Evolutionary conservation across 768 basidiomycete species (phyloP).

Genomic region (Auricularia cornea): DNA sequence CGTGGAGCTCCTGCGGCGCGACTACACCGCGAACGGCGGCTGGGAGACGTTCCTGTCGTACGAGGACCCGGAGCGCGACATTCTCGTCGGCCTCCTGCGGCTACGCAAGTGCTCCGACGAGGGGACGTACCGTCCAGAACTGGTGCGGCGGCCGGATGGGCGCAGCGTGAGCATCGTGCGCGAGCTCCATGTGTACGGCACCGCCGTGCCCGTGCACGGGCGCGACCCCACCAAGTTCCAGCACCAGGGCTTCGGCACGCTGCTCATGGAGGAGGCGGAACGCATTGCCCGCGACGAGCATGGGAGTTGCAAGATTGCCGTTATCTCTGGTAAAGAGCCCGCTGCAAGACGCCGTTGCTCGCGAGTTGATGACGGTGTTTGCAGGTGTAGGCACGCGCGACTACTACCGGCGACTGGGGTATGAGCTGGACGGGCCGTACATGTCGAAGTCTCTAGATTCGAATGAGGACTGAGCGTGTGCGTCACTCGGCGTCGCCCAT

Average conservation of each 20-base stretch:
- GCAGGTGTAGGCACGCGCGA: conserved; percentile 91
- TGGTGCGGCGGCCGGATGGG: conserved; percentile 51
- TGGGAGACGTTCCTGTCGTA: conserved; percentile 99
- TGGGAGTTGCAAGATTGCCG: conserved; percentile 90
- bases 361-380: background rate
- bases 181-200: conserved; percentile 96
- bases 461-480: too few relatives aligned
- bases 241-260: conserved; percentile 94
- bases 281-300: conserved; percentile 96
- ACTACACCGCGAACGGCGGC: conserved; percentile 95
- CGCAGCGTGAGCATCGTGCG: conserved; percentile 88
- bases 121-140: conserved; percentile 91
- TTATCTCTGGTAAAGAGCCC: conserved; percentile 80
- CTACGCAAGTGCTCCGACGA: conserved; percentile 94
- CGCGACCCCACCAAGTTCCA: conserved; percentile 98
- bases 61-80: conserved; percentile 95
- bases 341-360: conserved; percentile 4
- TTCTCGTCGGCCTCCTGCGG: conserved; percentile 86
- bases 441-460: conserved; percentile 77
- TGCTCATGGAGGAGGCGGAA: conserved; percentile 99
- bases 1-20: conserved; percentile 88
- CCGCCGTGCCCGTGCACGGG: conserved; percentile 94
- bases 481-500: conserved; percentile 3
- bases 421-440: conserved; percentile 92
- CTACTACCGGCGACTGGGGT: conserved; percentile 92